Evolutionary conservation across 75 land plant genomes (phyloP).

Genomic region (Larix kaempferi): DNA sequence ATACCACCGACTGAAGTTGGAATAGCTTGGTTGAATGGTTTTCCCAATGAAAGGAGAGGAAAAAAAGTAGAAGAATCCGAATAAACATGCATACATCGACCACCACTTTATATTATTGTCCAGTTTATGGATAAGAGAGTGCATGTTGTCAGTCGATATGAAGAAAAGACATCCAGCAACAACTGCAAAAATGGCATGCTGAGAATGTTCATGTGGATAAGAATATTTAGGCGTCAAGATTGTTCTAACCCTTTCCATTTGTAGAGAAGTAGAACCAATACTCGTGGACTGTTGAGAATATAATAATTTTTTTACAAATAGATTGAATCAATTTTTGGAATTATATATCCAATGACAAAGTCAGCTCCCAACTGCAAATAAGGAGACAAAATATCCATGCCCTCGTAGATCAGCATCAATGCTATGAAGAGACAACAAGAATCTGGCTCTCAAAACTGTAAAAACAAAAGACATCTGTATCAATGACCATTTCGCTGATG

Average conservation of each 20-base stretch:
- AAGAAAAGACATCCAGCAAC: constrained; percentile 33
- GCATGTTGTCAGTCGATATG: constrained; percentile 44
- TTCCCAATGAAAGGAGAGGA: constrained; percentile 43
- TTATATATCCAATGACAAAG: too few species aligned
- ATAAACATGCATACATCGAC: constrained; percentile 39
- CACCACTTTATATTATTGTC: constrained; percentile 55
- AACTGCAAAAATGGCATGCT: constrained; percentile 46
- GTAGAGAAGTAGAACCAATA: not conserved
- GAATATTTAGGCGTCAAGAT: constrained; percentile 35
- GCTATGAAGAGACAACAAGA: too few species aligned
- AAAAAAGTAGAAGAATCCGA: constrained; percentile 52
- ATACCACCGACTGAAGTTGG: constrained; percentile 52
- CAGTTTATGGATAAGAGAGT: constrained; percentile 34
- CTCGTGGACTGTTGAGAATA: too few species aligned
- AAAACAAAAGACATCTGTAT: too few species aligned
- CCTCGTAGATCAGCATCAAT: too few species aligned
- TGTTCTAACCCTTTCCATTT: constrained; percentile 29
- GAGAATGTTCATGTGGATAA: constrained; percentile 53
- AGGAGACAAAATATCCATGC: too few species aligned
- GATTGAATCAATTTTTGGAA: too few species aligned
- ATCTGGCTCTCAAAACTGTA: too few species aligned
- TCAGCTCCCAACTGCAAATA: too few species aligned
- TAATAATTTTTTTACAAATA: too few species aligned
- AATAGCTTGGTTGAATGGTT: constrained; percentile 53
- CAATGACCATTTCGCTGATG: too few species aligned